phyloP scores from a whole-genome alignment of 2,329 filamentous ascomycete genomes.

The Sclerotinia trifoliorum region DNA sequence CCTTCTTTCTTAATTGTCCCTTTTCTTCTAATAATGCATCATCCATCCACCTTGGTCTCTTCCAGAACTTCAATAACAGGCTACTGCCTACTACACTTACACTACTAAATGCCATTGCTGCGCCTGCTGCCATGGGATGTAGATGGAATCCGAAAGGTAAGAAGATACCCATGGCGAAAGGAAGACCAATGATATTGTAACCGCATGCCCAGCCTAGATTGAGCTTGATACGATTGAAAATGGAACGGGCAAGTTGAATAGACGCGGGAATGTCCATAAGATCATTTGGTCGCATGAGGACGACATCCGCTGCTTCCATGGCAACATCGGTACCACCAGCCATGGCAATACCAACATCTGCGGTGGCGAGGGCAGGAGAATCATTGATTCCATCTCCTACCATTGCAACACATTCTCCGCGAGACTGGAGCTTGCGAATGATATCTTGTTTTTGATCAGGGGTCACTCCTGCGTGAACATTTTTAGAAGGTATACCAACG shows the following conservation, averaged over 20 bases:
- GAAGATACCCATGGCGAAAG: slow-evolving; percentile 96
- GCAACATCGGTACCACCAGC: slow-evolving; percentile 92
- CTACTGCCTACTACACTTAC: slow-evolving; percentile 87
- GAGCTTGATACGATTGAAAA: slow-evolving; percentile 90
- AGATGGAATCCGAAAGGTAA: slow-evolving; percentile 83
- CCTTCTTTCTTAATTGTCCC: slow-evolving; percentile 41
- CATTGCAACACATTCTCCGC: slow-evolving; percentile 85
- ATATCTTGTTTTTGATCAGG: slow-evolving; percentile 90
- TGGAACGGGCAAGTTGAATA: slow-evolving; percentile 75
- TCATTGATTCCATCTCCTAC: slow-evolving; percentile 99
- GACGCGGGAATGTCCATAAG: slow-evolving; percentile 90
- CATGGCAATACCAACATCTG: slow-evolving; percentile 90
- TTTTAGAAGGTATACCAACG: slow-evolving; percentile 73
- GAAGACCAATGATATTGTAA: slow-evolving; percentile 88
- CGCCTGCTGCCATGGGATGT: slow-evolving; percentile 91
- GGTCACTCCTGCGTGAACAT: slow-evolving; percentile 83
- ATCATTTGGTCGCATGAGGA: slow-evolving; percentile 90
- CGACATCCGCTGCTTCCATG: slow-evolving; percentile 94
- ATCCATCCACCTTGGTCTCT: slow-evolving; percentile 81
- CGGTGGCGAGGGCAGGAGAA: slow-evolving; percentile 88
- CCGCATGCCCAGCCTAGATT: slow-evolving; percentile 91
- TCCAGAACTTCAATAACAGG: slow-evolving; percentile 84
- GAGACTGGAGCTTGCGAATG: slow-evolving; percentile 70
- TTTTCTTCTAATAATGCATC: slow-evolving; percentile 64
- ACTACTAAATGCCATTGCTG: slow-evolving; percentile 87